A percentile compares a stretch with the other conserved stretches of the same genome.
Evolutionary conservation across 2,329 filamentous ascomycete species (phyloP).

Genomic region (Cladosporium sp.): DNA sequence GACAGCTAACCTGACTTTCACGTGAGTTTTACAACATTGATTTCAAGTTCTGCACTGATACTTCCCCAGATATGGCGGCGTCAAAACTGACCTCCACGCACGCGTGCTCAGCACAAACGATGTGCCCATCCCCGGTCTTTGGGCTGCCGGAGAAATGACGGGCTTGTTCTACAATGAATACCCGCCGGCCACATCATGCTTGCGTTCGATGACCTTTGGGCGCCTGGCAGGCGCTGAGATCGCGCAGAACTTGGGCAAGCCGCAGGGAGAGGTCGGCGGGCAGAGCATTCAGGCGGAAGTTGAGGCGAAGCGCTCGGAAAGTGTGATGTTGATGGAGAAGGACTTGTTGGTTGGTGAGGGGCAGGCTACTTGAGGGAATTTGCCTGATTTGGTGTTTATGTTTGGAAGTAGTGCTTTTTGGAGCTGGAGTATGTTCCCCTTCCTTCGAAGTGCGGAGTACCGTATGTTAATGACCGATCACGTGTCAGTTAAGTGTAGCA

Average conservation of each 20-base stretch:
- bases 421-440: not conserved
- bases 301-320: conserved; percentile 8
- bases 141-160: conserved; percentile 38
- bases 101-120: conserved; percentile 43
- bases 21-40: conserved; percentile 15
- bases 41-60: conserved; percentile 4
- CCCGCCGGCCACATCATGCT: conserved; percentile 37
- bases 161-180: conserved; percentile 41
- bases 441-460: not conserved
- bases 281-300: conserved; percentile 15
- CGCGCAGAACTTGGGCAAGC: conserved; percentile 28
- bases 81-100: conserved; percentile 43
- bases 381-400: not conserved
- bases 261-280: conserved; percentile 9
- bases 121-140: conserved; percentile 41
- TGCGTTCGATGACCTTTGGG: conserved; percentile 38
- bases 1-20: conserved; percentile 34
- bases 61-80: conserved; percentile 39
- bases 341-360: conserved; percentile 16
- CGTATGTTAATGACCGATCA: not conserved
- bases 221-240: conserved; percentile 36
- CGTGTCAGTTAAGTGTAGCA: not conserved
- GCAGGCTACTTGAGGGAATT: not conserved
- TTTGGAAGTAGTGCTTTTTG: not conserved
- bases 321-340: conserved; percentile 18